Conservation (phyloP, 768 basidiomycete genomes). For the Dictyophora rubrovolvata region DNA sequence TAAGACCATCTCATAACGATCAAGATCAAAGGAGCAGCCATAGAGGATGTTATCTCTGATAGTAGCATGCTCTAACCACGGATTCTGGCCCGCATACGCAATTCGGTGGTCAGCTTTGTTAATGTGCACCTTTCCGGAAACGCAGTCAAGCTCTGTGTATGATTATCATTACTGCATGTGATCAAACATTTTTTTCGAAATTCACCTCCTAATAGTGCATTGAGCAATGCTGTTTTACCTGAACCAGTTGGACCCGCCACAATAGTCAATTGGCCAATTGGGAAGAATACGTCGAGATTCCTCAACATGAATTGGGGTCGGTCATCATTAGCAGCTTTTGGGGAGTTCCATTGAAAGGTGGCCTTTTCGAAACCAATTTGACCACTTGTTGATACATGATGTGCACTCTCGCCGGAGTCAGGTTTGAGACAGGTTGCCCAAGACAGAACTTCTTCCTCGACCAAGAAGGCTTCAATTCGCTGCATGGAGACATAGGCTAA, state of each 20-base stretch:
- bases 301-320: slow-evolving; percentile 39
- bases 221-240: slow-evolving; percentile 57
- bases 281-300: slow-evolving; percentile 48
- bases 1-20: slow-evolving; percentile 57
- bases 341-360: slow-evolving; percentile 39
- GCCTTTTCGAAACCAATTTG: slow-evolving; percentile 46
- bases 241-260: slow-evolving; percentile 59
- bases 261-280: slow-evolving; percentile 44
- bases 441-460: slow-evolving; percentile 65
- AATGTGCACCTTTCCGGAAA: slow-evolving; percentile 41
- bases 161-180: slow-evolving; percentile 1
- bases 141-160: slow-evolving; percentile 46
- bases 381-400: slow-evolving; percentile 10
- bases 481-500: slow-evolving; percentile 71
- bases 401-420: background rate
- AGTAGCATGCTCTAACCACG: slow-evolving; percentile 73
- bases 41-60: slow-evolving; percentile 78
- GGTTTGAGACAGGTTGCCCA: slow-evolving; percentile 63
- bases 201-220: slow-evolving; percentile 58
- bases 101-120: slow-evolving; percentile 49
- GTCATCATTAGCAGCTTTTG: slow-evolving; percentile 14
- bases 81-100: slow-evolving; percentile 60
- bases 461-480: slow-evolving; percentile 64
- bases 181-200: background rate
- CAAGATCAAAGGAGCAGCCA: slow-evolving; percentile 47